These are phyloP conservation scores for Ceratonia siliqua DNA, from an alignment of 306 rosid genomes.

Conservation along the genomic window DNA sequence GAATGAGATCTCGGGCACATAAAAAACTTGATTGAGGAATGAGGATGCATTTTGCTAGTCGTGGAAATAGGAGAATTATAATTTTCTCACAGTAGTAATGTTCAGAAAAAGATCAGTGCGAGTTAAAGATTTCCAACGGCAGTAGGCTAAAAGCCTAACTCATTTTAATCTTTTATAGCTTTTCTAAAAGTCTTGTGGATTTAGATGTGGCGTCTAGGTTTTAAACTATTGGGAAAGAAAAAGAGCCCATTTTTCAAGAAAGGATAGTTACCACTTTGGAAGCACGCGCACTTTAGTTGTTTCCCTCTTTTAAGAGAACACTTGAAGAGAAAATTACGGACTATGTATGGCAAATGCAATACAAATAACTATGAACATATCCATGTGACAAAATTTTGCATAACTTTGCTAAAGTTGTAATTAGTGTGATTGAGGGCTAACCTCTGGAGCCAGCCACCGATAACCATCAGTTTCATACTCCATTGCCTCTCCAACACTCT, in stretches of 20 bases:
- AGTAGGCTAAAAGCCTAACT: constrained; percentile 25
- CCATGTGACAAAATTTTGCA: background rate
- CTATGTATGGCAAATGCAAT: constrained; percentile 13
- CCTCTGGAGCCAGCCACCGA: constrained; percentile 99
- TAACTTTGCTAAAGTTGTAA: constrained; percentile 24
- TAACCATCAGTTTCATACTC: constrained; percentile 98
- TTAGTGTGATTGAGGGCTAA: constrained; percentile 44
- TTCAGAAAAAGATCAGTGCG: background rate
- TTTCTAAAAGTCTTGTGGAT: constrained; percentile 29
- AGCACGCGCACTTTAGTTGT: constrained; percentile 1
- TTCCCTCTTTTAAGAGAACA: constrained; percentile 18
- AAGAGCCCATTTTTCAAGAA: background rate
- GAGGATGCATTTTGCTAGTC: background rate
- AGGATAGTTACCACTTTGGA: background rate
- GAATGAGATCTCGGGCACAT: background rate
- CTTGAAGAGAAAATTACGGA: constrained; percentile 19
- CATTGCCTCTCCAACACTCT: constrained; percentile 74
- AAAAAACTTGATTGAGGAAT: background rate
- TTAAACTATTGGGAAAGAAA: constrained; percentile 5
- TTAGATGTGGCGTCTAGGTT: constrained; percentile 15
- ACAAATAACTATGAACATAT: constrained; percentile 16
- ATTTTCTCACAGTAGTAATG: constrained; percentile 2
- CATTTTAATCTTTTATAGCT: background rate
- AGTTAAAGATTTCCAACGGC: background rate
- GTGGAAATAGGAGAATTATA: background rate